Conservation (phyloP, 345 rosid genomes). For the Arabidopsis arenosa region DNA sequence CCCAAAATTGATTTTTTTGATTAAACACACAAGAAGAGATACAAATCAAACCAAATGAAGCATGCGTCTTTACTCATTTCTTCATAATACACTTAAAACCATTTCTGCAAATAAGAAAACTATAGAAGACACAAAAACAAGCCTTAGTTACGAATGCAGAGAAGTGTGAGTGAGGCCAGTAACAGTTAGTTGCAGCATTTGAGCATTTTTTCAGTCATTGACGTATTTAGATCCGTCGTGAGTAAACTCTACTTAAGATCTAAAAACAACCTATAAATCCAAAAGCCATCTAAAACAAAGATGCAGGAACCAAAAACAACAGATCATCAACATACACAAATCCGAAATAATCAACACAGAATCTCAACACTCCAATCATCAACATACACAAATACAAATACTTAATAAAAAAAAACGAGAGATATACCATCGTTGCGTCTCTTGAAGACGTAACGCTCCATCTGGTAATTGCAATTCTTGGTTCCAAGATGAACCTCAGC, state of each 20-base stretch:
- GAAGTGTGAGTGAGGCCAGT: too few species aligned
- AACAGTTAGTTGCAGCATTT: neutral
- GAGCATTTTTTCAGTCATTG: neutral
- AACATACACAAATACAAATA: neutral
- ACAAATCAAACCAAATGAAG: neutral
- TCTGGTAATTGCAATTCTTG: constrained; percentile 87
- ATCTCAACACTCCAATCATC: neutral
- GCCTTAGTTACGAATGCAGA: neutral
- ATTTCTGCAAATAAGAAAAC: neutral
- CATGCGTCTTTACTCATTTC: neutral
- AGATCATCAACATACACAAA: neutral
- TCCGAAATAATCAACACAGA: neutral
- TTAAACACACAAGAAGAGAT: too few species aligned
- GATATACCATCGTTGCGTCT: constrained; percentile 81
- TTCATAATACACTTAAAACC: neutral
- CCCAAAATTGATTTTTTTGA: neutral
- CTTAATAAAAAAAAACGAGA: neutral
- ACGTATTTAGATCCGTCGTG: constrained; percentile 3
- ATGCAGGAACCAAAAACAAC: neutral
- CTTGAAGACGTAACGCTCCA: constrained; percentile 96
- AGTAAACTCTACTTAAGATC: neutral
- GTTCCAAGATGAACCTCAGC: constrained; percentile 96
- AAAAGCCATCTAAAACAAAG: constrained; percentile 20
- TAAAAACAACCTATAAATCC: constrained; percentile 1
- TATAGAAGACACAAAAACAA: neutral